Base-by-base conservation (phyloP, 352 stramenopile genomes). In the Phytophthora melonis region DNA sequence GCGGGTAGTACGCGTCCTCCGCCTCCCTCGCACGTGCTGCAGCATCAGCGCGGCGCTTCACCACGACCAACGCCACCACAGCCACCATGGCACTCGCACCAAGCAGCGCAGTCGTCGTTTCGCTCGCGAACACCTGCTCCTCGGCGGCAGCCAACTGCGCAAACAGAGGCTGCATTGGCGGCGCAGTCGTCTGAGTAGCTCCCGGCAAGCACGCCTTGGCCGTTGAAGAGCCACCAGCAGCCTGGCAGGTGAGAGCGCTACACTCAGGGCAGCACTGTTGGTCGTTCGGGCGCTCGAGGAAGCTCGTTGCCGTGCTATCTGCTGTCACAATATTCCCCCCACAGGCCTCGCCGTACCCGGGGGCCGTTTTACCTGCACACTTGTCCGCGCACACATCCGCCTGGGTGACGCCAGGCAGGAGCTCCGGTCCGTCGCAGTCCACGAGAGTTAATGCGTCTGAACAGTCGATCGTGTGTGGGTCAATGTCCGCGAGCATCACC, bases 1-100 rank as follows among this genome's bases (percentile, higher is more conserved):
- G 65, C 18, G 85, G 79, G 57, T 90, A 89, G 72, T 90, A 89
- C 27, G 81, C 83, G 52, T 90, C 81, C 10, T 90, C 78, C 18
- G 39, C 19, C 32, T 56, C 58, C 39, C 45, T 39, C 1, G 27
- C 39, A 3, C 16, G 43, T 18, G 18, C 43, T 3, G 43, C 43
- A 50, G 43, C 18, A 11, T 50, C 43, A 19, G 43, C 43, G n/a
- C 43, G 43, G 18, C 43, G 43, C 43, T 50, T 50, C 43, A 50
- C 43, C 2, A 50, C 43, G 13, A 50, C 0, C 18, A 50, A 21
- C 18, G 43, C 43, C 14, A 50, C 43, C 8, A 50, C 43, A 3
- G 43, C 43, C 6, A 50, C 43, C 43, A 50, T 50, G 43, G 43
- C 43, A 50, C 43, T 90, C 19, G 63, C 81, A 19, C 67, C 78